phyloP scores from a whole-genome alignment of 1,284 basidiomycete genomes.

The Jaminaea rosea region DNA sequence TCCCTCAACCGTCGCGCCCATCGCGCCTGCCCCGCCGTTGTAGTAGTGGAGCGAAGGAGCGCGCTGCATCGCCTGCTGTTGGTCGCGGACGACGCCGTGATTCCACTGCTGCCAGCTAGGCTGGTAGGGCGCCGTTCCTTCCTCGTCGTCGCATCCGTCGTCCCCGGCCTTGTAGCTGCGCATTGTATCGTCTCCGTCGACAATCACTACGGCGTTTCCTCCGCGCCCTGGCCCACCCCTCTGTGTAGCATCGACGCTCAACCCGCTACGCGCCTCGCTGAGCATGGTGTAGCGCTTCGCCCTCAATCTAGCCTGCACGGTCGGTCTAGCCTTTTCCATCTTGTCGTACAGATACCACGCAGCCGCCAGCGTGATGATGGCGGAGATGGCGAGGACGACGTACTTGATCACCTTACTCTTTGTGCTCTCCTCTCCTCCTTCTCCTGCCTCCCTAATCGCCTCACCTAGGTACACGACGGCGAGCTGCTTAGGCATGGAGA shows the following conservation, averaged over 20 bases:
- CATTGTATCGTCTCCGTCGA: neutral
- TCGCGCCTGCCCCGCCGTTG: no score
- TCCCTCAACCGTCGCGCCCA: no score
- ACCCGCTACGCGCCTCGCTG: slow-evolving; percentile 4
- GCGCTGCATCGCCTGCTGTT: no score
- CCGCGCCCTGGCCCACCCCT: neutral
- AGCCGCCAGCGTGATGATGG: slow-evolving; percentile 63
- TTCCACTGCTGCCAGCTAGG: neutral
- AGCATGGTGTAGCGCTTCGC: slow-evolving; percentile 55
- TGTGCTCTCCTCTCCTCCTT: slow-evolving; percentile 26
- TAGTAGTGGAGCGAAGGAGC: no score
- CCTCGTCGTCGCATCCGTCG: neutral
- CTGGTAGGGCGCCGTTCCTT: neutral
- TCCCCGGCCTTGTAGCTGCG: neutral
- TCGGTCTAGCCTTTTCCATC: slow-evolving; percentile 67
- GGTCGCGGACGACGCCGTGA: neutral
- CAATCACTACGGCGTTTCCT: neutral
- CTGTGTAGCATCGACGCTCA: neutral
- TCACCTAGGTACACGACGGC: slow-evolving; percentile 42
- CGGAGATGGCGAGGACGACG: slow-evolving; percentile 34
- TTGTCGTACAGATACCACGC: slow-evolving; percentile 72
- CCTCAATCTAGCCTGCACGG: slow-evolving; percentile 56
- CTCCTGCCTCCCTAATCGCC: slow-evolving; percentile 30
- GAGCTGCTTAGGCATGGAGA: slow-evolving; percentile 64
- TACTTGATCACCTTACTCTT: slow-evolving; percentile 41